phyloP scores from a whole-genome alignment of 352 stramenopile genomes.

The Phytophthora syringae region DNA sequence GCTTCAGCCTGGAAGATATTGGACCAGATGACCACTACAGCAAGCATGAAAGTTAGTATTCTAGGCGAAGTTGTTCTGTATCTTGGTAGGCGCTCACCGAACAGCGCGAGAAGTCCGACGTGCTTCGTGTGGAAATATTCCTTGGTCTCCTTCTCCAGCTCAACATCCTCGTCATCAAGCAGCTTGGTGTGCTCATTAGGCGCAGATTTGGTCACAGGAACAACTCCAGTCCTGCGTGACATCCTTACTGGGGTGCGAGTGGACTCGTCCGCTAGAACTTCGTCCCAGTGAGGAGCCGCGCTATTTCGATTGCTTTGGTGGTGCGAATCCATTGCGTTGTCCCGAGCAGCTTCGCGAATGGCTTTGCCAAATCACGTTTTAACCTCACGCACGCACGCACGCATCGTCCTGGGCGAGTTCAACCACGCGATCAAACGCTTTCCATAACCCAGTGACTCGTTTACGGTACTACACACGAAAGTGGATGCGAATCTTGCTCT shows the following conservation, averaged over 20 bases:
- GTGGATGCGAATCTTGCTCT: not conserved
- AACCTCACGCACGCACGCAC: constrained; percentile 11
- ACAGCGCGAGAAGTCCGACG: constrained; percentile 23
- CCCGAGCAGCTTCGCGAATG: constrained; percentile 14
- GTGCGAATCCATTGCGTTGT: constrained; percentile 20
- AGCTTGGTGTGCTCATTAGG: constrained; percentile 35
- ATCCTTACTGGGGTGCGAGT: constrained; percentile 22
- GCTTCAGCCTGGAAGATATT: constrained; percentile 39
- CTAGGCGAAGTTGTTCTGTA: not conserved
- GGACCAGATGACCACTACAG: constrained; percentile 33
- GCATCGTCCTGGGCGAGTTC: too few relatives aligned
- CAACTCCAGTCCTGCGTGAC: constrained; percentile 18
- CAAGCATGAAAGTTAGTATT: not conserved
- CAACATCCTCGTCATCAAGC: constrained; percentile 17
- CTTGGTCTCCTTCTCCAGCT: constrained; percentile 30
- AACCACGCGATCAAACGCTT: constrained; percentile 16
- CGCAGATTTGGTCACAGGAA: constrained; percentile 21
- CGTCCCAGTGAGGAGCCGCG: constrained; percentile 8
- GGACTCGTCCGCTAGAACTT: constrained; percentile 13
- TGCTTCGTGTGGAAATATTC: constrained; percentile 36
- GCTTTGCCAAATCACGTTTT: not conserved
- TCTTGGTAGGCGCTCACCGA: constrained; percentile 4
- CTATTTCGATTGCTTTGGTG: not conserved
- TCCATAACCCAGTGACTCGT: constrained; percentile 21
- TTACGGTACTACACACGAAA: constrained; percentile 12